Evolutionary conservation across 306 rosid species (phyloP), one percentile per base, ranked within the genome.

Genomic region (Ziziphus jujuba): DNA sequence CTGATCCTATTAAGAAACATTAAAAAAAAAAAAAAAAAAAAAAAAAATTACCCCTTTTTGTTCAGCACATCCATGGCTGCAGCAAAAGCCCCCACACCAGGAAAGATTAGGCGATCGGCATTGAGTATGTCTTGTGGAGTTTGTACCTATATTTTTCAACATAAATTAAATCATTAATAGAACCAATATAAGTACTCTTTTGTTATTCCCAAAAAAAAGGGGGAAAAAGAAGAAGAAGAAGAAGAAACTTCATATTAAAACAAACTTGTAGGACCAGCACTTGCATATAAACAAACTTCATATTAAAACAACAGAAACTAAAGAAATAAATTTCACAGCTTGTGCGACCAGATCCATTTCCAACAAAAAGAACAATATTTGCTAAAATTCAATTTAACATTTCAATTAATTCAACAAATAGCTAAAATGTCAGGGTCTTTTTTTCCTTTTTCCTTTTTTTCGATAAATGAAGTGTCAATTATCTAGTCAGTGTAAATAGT

Each of bases 81-180:
- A 13, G 90, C 92, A 65, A 93, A 93, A 67, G 99, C 97, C 67
- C 99, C 97, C 61, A 90, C 99, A 12, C 99, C 99, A 0, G 97
- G 99, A 76, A 93, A 93, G 16, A 93, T 76, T 33, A 93, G 75
- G 34, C 88, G 81, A 23, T 85, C 43, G 16, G 99, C 99, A 61
- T 85, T 86, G 58, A 90, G 58, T 79, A 93, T 93, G 67, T 93
- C 99, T 69, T 88, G 70, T 0, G 97, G 92, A 28, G 91, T 66
- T 86, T 84, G 80, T 56, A 93, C 99, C 99, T 93, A 56, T n/a
- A 77, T 68, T 17, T 34, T 56, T 31, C 61, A 34, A 43, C 59
- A 56, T 60, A 70, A 55, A 17, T 48, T 40, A 78, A 66, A 44
- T 19, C 20, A 19, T 43, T 24, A 20, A 52, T 5, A 66, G 45